Base-by-base conservation (phyloP, 768 basidiomycete species). In the Russula sp. region DNA sequence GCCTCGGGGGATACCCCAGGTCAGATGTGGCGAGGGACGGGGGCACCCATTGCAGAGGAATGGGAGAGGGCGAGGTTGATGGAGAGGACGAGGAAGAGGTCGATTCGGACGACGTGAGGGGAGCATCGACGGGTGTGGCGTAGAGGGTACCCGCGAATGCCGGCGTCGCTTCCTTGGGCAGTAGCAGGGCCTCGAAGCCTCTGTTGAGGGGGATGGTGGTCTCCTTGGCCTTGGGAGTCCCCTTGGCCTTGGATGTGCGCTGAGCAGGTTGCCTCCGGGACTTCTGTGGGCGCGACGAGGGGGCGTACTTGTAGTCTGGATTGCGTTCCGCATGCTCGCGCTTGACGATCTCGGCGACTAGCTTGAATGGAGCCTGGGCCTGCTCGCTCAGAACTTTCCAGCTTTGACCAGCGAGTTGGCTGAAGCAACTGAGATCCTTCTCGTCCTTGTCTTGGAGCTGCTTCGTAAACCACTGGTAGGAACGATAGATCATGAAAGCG, bases 401-500 rank as follows among this genome's bases (percentile, higher is more conserved):
- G 65, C 79, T 77, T 38, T 81, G 71, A 5, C 85, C 90, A 2
- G 84, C 87, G 55, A 90, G 79, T 58, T 83, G 79, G 60, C 85
- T 87, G 60, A 93, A 81, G 58, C 83, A 79, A 70, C 88, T 84
- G 70, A 93, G 90, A 53, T 87, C 83, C 62, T 76, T 79, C 73
- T 88, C 87, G 54, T 81, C 75, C 42, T 72, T 72, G 38, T 59
- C 39, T 16, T 46, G 45, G 20, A 78, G 70, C 41, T 78, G 74
- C 3, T 77, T 73, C 63, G 79, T 79, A 55, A 76, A 73, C 74
- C 88, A 80, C 47, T 87, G 79, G 69, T 80, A 81, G 20, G 85
- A 89, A 43, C 91, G 84, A 71, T 83, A 93, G 62, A 92, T 76
- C 73, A 93, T 90, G 78, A 93, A 95, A 10, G 90, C 86, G 69